Percentiles rank a stretch among this genome's conserved stretches.
Conservation (phyloP, 129 eudicot species). For the Glebionis coronaria region DNA sequence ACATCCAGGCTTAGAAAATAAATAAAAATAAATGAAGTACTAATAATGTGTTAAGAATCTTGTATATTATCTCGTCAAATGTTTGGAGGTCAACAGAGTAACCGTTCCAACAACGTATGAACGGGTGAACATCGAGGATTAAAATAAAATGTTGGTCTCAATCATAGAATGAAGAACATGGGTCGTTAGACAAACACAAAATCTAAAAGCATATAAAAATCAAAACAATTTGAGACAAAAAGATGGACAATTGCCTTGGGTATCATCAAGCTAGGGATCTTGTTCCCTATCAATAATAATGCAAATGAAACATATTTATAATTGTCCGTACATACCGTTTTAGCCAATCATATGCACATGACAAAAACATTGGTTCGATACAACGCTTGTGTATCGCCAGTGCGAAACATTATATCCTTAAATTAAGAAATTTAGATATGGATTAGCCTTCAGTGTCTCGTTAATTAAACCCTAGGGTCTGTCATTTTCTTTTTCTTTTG, state of each 20-base stretch:
- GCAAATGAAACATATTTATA: conserved; percentile 14
- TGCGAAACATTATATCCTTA: conserved; percentile 29
- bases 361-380: conserved; percentile 18
- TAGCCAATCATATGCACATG: conserved; percentile 31
- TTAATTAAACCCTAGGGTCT: conserved; percentile 5
- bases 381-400: conserved; percentile 22
- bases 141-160: conserved; percentile 33
- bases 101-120: conserved; percentile 40
- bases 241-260: conserved; percentile 37
- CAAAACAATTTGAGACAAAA: conserved; percentile 32
- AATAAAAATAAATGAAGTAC: too few relatives aligned
- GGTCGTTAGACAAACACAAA: conserved; percentile 32
- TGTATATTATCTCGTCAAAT: conserved; percentile 14
- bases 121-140: conserved; percentile 31
- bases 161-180: conserved; percentile 37
- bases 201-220: conserved; percentile 21
- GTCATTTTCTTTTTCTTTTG: too few relatives aligned
- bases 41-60: conserved; percentile 21
- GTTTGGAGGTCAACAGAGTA: conserved; percentile 22
- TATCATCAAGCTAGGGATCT: conserved; percentile 37
- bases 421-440: conserved; percentile 27
- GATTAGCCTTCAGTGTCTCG: conserved; percentile 7
- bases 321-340: conserved; percentile 17
- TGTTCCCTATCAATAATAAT: conserved; percentile 36
- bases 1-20: too few relatives aligned